phyloP scores from a whole-genome alignment of 1,284 basidiomycete species.

The Fomitopsis schrenkii region DNA sequence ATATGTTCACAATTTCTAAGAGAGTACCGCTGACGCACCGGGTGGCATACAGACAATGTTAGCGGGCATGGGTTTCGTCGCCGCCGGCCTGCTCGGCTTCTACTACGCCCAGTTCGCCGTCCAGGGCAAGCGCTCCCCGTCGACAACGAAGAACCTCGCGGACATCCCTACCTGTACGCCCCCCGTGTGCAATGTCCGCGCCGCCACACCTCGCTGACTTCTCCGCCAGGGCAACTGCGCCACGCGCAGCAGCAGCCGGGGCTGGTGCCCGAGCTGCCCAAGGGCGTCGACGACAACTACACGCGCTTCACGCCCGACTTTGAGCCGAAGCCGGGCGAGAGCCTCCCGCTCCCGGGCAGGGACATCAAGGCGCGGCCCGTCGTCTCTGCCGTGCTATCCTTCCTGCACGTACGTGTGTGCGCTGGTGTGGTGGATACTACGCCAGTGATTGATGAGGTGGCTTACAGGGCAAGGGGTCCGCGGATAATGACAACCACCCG shows the following conservation, averaged over 20 bases:
- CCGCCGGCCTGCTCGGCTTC: slow-evolving; percentile 13
- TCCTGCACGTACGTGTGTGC: not conserved
- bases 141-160: slow-evolving; percentile 7
- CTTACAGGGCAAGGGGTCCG: slow-evolving; percentile 1
- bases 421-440: not conserved
- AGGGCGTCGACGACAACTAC: not conserved
- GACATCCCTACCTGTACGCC: slow-evolving; percentile 18
- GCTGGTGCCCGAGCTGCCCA: not conserved
- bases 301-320: not conserved
- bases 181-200: not conserved
- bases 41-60: slow-evolving; percentile 10
- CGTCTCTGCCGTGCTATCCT: not conserved
- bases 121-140: slow-evolving; percentile 11
- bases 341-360: slow-evolving; percentile 1
- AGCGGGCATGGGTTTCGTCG: slow-evolving; percentile 15
- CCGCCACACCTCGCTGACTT: not conserved
- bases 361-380: not conserved
- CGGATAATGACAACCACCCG: not conserved
- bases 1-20: not conserved
- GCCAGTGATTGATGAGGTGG: not conserved
- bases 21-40: not conserved
- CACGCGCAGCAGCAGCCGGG: slow-evolving; percentile 14
- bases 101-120: slow-evolving; percentile 14
- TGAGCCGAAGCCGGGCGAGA: not conserved
- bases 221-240: slow-evolving; percentile 14